phyloP scores from a whole-genome alignment of 2,329 filamentous ascomycete species.

The Cladosporium sp. region DNA sequence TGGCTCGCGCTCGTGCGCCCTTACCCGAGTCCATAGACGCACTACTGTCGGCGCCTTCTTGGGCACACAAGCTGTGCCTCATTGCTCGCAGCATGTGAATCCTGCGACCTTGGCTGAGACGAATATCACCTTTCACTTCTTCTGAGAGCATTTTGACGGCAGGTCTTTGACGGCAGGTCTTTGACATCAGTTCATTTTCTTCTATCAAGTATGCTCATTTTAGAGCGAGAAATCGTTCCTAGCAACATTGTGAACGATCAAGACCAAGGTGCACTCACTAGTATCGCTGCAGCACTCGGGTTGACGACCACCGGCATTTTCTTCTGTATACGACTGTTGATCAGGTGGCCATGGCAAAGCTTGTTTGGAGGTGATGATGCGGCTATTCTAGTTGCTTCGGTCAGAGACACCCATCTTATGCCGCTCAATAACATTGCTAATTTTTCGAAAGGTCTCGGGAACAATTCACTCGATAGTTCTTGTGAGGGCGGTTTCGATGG shows the following conservation, averaged over 20 bases:
- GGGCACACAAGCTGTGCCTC: no score
- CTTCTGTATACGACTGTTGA: conserved; percentile 3
- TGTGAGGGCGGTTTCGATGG: not conserved
- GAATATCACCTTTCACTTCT: not conserved
- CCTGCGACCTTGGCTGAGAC: not conserved
- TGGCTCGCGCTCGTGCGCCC: no score
- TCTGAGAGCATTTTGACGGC: no score
- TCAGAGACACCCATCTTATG: no score
- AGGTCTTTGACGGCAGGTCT: no score
- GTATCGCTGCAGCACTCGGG: not conserved
- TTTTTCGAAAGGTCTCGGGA: not conserved
- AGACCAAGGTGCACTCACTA: not conserved
- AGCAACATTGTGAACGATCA: not conserved
- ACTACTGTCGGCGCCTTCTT: no score
- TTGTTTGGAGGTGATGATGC: conserved; percentile 10
- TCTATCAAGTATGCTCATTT: not conserved
- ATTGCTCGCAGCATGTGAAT: no score
- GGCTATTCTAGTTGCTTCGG: not conserved
- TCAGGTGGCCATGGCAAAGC: conserved; percentile 9
- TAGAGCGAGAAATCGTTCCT: not conserved
- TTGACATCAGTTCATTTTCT: not conserved
- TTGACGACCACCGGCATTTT: not conserved
- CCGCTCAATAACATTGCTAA: no score
- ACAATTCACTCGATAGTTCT: not conserved
- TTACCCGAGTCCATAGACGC: no score